Evolutionary conservation across 129 eudicot species (phyloP).

Genomic region (Logfia minima): DNA sequence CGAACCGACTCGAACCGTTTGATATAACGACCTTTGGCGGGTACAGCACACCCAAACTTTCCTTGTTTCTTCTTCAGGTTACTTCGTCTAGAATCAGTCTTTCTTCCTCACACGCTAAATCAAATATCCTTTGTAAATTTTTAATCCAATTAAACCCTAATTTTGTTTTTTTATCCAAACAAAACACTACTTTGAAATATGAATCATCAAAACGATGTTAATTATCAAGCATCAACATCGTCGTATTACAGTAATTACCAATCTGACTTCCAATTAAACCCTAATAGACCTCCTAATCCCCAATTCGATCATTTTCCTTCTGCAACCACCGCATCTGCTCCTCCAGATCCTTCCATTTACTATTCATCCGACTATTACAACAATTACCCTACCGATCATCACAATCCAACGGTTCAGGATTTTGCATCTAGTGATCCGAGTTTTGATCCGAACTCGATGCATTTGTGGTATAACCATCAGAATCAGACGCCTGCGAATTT

Average conservation of each 20-base stretch:
- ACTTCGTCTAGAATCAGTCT: constrained; percentile 16
- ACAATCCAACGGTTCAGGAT: constrained; percentile 18
- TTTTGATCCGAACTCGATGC: constrained; percentile 33
- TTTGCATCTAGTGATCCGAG: constrained; percentile 27
- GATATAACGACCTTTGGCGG: constrained; percentile 22
- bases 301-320: constrained; percentile 28
- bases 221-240: constrained; percentile 24
- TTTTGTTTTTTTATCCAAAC: background rate
- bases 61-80: constrained; percentile 23
- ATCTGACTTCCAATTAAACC: constrained; percentile 34
- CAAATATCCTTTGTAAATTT: background rate
- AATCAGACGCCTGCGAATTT: constrained; percentile 23
- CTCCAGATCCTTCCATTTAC: constrained; percentile 49
- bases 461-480: constrained; percentile 31
- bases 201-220: constrained; percentile 42
- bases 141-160: constrained; percentile 18
- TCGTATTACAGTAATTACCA: constrained; percentile 51
- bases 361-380: constrained; percentile 35
- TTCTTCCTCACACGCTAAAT: constrained; percentile 24
- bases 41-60: constrained; percentile 16
- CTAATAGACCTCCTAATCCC: constrained; percentile 43
- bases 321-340: constrained; percentile 59
- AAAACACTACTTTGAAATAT: constrained; percentile 11
- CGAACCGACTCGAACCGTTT: background rate
- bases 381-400: constrained; percentile 35